A percentile compares a stretch with the other conserved stretches of the same genome.
These are phyloP conservation scores for Phytopythium delawarense DNA, from an alignment of 352 stramenopile species.

Conservation along the genomic window DNA sequence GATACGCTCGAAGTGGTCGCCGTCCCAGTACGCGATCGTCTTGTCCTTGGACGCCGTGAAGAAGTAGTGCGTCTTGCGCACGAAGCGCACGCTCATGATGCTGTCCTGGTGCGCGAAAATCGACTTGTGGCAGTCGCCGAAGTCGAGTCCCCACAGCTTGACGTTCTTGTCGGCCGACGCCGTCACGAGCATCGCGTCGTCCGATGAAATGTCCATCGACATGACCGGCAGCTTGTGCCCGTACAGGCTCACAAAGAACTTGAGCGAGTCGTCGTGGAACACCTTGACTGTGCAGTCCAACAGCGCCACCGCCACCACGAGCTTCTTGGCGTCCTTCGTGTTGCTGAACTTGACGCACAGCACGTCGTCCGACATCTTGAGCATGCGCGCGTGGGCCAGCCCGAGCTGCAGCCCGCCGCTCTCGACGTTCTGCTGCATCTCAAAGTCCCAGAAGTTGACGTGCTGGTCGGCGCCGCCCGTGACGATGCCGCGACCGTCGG, in stretches of 20 bases:
- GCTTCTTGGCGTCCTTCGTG: slow-evolving; percentile 85
- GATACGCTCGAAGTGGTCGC: slow-evolving; percentile 95
- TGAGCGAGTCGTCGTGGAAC: slow-evolving; percentile 99
- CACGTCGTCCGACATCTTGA: slow-evolving; percentile 99
- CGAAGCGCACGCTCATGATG: slow-evolving; percentile 96
- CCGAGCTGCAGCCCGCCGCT: slow-evolving; percentile 80
- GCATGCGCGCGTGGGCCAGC: slow-evolving; percentile 92
- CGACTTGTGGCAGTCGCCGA: slow-evolving; percentile 99
- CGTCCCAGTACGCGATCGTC: slow-evolving; percentile 97
- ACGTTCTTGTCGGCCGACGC: slow-evolving; percentile 99
- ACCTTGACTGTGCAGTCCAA: slow-evolving; percentile 99
- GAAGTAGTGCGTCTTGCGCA: slow-evolving; percentile 97
- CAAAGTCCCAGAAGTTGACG: slow-evolving; percentile 99
- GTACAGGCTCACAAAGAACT: slow-evolving; percentile 99
- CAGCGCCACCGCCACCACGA: slow-evolving; percentile 88
- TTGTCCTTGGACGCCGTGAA: slow-evolving; percentile 98
- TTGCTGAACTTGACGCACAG: slow-evolving; percentile 97
- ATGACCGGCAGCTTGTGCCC: slow-evolving; percentile 99
- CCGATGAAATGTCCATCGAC: slow-evolving; percentile 96
- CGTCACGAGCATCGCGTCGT: slow-evolving; percentile 97
- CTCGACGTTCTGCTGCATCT: slow-evolving; percentile 72
- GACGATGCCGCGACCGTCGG: slow-evolving; percentile 89
- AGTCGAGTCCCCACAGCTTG: slow-evolving; percentile 99
- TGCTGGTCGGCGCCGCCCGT: slow-evolving; percentile 96
- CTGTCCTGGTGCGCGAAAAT: slow-evolving; percentile 98